Conservation (phyloP, 2,329 filamentous ascomycete genomes). For the Aureobasidium sp. region DNA sequence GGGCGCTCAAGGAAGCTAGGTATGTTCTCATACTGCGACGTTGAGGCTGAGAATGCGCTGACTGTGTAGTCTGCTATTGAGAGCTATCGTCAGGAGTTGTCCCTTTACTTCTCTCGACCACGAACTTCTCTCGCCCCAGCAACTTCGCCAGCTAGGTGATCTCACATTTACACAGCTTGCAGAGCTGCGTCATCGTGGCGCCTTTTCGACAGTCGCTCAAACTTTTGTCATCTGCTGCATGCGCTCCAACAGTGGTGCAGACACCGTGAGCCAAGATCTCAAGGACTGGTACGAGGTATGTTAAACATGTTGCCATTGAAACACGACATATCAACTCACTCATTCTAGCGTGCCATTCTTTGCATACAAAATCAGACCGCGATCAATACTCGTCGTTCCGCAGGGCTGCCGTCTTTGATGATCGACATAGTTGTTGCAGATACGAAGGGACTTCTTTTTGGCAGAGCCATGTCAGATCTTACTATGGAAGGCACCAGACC, state of each 20-base stretch:
- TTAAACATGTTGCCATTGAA: slow-evolving; percentile 4
- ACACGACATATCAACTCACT: neutral
- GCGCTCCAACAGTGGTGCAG: slow-evolving; percentile 32
- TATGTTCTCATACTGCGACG: slow-evolving; percentile 28
- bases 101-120: slow-evolving; percentile 20
- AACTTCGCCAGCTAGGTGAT: slow-evolving; percentile 61
- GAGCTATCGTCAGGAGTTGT: slow-evolving; percentile 30
- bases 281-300: slow-evolving; percentile 59
- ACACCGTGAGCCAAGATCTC: slow-evolving; percentile 28
- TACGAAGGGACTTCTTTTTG: slow-evolving; percentile 48
- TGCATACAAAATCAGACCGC: slow-evolving; percentile 70
- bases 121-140: slow-evolving; percentile 26
- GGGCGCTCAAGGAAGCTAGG: slow-evolving; percentile 92
- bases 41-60: slow-evolving; percentile 19
- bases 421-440: slow-evolving; percentile 71
- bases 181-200: slow-evolving; percentile 78
- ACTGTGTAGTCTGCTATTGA: slow-evolving; percentile 60
- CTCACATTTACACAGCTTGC: slow-evolving; percentile 78
- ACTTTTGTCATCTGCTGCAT: slow-evolving; percentile 80
- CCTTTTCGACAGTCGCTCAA: slow-evolving; percentile 85
- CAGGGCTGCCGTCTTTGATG: slow-evolving; percentile 82
- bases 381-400: slow-evolving; percentile 78
- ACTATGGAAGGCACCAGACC: slow-evolving; percentile 47
- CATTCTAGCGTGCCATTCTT: slow-evolving; percentile 51
- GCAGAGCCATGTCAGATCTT: slow-evolving; percentile 57